A percentile compares a stretch with the other conserved stretches of the same genome.
These are phyloP conservation scores for Irpex rosettiformis DNA, from an alignment of 1,284 basidiomycete genomes.

Conservation along the genomic window DNA sequence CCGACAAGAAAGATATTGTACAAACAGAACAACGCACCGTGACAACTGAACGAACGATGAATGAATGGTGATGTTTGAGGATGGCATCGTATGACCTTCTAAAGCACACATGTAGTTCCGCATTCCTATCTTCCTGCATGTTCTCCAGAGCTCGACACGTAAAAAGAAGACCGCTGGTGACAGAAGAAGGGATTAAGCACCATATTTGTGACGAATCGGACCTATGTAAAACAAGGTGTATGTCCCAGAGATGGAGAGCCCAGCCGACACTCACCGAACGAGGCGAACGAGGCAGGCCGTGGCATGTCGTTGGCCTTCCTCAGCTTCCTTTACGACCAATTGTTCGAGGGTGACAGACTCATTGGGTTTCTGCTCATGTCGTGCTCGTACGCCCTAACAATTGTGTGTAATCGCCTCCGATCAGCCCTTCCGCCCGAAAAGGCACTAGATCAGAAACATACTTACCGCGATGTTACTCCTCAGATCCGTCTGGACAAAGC, in stretches of 20 bases:
- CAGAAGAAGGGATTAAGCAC: conserved; percentile 36
- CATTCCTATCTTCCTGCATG: conserved; percentile 63
- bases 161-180: conserved; percentile 75
- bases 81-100: conserved; percentile 83
- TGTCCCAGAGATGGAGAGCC: conserved; percentile 23
- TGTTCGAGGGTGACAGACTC: conserved; percentile 75
- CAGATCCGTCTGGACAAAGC: conserved; percentile 89
- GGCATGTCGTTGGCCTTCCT: conserved; percentile 44
- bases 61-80: conserved; percentile 81
- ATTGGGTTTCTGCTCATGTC: conserved; percentile 54
- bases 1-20: conserved; percentile 1
- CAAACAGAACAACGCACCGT: conserved; percentile 51
- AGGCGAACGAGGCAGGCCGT: conserved; percentile 77
- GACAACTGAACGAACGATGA: conserved; percentile 82
- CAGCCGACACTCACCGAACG: conserved; percentile 53
- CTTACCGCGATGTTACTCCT: conserved; percentile 82
- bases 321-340: conserved; percentile 67
- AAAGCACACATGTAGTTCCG: conserved; percentile 84
- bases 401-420: neutral
- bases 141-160: conserved; percentile 79
- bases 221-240: conserved; percentile 22
- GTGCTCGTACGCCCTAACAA: conserved; percentile 76
- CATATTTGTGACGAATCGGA: conserved; percentile 1
- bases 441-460: neutral
- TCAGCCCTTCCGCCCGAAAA: neutral